phyloP scores from a whole-genome alignment of 768 basidiomycete genomes.

The Harrya chromipes region DNA sequence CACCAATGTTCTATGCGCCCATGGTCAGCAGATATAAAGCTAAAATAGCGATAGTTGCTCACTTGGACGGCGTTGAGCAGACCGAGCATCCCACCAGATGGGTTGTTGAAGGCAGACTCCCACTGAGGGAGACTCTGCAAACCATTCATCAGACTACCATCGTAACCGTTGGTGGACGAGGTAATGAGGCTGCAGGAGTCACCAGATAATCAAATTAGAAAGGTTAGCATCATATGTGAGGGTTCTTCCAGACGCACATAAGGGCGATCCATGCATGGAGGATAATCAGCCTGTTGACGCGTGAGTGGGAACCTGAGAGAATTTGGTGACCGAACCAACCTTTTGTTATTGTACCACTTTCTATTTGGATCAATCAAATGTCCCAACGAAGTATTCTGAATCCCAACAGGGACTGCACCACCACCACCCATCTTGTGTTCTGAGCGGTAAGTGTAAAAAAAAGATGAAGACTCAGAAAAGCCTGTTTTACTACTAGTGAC shows the following conservation, averaged over 20 bases:
- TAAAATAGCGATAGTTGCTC: constrained; percentile 2
- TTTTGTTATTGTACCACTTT: constrained; percentile 76
- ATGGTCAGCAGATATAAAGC: background rate
- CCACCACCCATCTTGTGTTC: constrained; percentile 45
- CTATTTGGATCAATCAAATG: constrained; percentile 62
- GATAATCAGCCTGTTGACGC: constrained; percentile 44
- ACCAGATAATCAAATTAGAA: background rate
- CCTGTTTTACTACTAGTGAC: too few species aligned
- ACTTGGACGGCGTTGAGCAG: constrained; percentile 75
- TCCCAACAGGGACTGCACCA: constrained; percentile 38
- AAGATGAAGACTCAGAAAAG: background rate
- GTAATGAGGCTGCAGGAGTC: constrained; percentile 55
- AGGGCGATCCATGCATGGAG: constrained; percentile 72
- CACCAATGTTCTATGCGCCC: constrained; percentile 58
- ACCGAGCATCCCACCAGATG: constrained; percentile 59
- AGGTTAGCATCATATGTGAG: background rate
- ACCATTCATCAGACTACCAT: constrained; percentile 80
- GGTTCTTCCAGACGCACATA: constrained; percentile 39
- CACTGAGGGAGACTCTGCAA: constrained; percentile 67
- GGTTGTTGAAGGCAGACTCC: constrained; percentile 57
- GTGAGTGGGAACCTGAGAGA: background rate
- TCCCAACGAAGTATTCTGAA: constrained; percentile 36
- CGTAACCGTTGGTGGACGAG: constrained; percentile 73
- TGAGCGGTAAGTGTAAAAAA: background rate
- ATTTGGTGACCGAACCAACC: constrained; percentile 39